Evolutionary conservation across 176 grass and related monocot species (phyloP).

Genomic region (Rhynchospora breviuscula): DNA sequence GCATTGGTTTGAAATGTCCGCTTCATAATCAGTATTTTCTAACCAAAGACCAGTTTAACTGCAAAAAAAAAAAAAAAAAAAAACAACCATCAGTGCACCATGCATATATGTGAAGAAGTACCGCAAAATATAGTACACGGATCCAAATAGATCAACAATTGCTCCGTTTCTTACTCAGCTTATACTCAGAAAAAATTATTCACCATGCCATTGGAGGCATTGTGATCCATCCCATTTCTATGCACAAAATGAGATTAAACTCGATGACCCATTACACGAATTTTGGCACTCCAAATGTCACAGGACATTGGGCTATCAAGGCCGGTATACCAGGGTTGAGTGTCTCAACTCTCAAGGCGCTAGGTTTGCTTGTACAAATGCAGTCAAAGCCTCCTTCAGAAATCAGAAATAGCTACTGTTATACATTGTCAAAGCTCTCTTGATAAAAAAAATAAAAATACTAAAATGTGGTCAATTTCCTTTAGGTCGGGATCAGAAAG

Average conservation of each 20-base stretch:
- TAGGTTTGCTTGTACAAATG: neutral
- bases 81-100: neutral
- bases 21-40: neutral
- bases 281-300: neutral
- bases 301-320: neutral
- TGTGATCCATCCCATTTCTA: neutral
- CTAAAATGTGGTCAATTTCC: neutral
- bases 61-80: neutral
- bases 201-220: neutral
- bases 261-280: neutral
- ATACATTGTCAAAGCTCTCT: neutral
- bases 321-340: neutral
- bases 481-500: neutral
- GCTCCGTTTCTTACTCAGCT: neutral
- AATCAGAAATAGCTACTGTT: neutral
- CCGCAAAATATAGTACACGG: no score
- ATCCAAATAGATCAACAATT: neutral
- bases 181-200: neutral
- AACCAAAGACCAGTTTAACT: neutral
- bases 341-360: neutral
- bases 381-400: neutral
- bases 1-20: neutral
- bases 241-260: neutral
- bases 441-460: neutral
- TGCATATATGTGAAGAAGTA: neutral